Percentiles rank a stretch among this genome's conserved stretches.
phyloP scores from a whole-genome alignment of 2,329 filamentous ascomycete genomes.

The Pseudogymnoascus sp. region DNA sequence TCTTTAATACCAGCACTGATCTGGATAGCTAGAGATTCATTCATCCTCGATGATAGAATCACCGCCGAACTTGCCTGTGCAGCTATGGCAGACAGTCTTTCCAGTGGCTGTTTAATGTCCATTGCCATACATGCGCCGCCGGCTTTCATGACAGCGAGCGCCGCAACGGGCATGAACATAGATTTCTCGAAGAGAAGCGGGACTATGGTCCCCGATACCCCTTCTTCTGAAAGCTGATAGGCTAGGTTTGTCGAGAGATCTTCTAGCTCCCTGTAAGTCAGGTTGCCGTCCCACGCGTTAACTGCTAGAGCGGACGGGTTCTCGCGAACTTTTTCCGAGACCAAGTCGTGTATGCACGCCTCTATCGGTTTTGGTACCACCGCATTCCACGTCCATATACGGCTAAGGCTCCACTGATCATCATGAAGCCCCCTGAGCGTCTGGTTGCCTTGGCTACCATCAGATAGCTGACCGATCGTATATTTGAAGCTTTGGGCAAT shows the following conservation, averaged over 20 bases:
- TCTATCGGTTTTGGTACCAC: not conserved
- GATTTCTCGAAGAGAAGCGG: constrained; percentile 25
- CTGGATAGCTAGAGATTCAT: not conserved
- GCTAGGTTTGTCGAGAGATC: constrained; percentile 19
- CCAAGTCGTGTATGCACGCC: constrained; percentile 8
- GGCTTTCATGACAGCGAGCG: constrained; percentile 26
- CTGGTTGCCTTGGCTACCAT: not conserved
- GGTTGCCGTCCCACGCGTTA: constrained; percentile 16
- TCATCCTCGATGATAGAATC: not conserved
- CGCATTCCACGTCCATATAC: constrained; percentile 2
- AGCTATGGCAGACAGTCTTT: not conserved
- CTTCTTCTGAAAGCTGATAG: not conserved
- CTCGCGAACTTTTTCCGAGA: not conserved
- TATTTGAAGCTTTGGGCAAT: not conserved
- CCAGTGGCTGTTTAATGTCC: constrained; percentile 22
- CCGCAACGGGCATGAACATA: constrained; percentile 21
- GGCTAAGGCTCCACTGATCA: not conserved
- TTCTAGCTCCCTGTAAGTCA: constrained; percentile 24
- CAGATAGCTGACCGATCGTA: not conserved
- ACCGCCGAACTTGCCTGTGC: not conserved
- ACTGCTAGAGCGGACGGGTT: constrained; percentile 13
- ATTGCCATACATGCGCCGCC: constrained; percentile 28
- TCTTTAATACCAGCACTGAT: not conserved
- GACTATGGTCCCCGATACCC: constrained; percentile 13
- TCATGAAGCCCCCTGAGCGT: not conserved